These are phyloP conservation scores for Raphanus raphanistrum DNA, from an alignment of 345 rosid genomes.

Conservation along the genomic window DNA sequence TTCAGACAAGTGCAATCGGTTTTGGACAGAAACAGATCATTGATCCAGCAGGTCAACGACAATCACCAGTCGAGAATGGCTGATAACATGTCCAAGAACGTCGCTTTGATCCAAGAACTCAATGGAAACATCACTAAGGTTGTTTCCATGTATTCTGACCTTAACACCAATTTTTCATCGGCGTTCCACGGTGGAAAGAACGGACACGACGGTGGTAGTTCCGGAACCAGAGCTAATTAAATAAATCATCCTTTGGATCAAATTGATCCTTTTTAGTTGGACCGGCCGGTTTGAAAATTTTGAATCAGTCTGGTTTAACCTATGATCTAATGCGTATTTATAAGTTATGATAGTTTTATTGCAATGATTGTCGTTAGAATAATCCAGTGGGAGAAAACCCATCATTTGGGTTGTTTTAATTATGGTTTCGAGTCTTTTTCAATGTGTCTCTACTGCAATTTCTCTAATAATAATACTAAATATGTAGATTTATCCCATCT, in stretches of 20 bases:
- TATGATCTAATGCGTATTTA: background rate
- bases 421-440: constrained; percentile 38
- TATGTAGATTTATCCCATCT: background rate
- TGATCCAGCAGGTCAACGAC: constrained; percentile 89
- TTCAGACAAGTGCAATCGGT: constrained; percentile 74
- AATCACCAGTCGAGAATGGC: constrained; percentile 77
- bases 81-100: constrained; percentile 88
- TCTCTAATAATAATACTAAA: constrained; percentile 24
- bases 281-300: constrained; percentile 35
- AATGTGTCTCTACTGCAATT: constrained; percentile 28
- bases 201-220: constrained; percentile 29
- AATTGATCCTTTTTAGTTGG: constrained; percentile 11
- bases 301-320: constrained; percentile 16
- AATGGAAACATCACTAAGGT: constrained; percentile 85
- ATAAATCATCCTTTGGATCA: constrained; percentile 13
- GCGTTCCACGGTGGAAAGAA: constrained; percentile 42
- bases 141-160: constrained; percentile 73
- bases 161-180: constrained; percentile 48
- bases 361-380: constrained; percentile 38
- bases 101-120: constrained; percentile 80
- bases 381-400: constrained; percentile 43
- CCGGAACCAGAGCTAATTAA: constrained; percentile 36
- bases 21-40: constrained; percentile 70
- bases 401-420: constrained; percentile 38
- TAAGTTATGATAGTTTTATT: constrained; percentile 18